Percentiles rank a stretch among this genome's conserved stretches.
Evolutionary conservation across 129 eudicot genomes (phyloP).

Genomic region (Saposhnikovia divaricata): DNA sequence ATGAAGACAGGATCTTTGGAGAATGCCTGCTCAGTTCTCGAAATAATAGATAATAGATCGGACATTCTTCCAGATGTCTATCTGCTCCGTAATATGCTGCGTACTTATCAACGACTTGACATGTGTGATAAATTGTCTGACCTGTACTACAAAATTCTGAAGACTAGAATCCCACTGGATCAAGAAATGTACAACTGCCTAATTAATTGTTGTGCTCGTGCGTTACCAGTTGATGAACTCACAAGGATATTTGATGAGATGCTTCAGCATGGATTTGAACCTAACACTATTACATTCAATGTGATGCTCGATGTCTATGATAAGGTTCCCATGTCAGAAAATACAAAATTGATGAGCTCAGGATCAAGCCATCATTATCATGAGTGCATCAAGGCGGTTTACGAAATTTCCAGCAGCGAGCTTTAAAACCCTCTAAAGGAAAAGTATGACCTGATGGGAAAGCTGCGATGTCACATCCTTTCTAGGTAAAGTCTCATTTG

Average conservation of each 20-base stretch:
- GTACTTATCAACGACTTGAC: slow-evolving; percentile 69
- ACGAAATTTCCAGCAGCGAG: too few relatives aligned
- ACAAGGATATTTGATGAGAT: slow-evolving; percentile 81
- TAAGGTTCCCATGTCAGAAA: too few relatives aligned
- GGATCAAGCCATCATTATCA: too few relatives aligned
- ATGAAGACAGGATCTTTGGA: slow-evolving; percentile 55
- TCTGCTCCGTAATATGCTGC: slow-evolving; percentile 79
- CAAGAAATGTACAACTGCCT: slow-evolving; percentile 91
- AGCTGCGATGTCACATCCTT: too few relatives aligned
- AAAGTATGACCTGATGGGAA: too few relatives aligned
- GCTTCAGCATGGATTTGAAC: slow-evolving; percentile 61
- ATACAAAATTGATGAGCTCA: too few relatives aligned
- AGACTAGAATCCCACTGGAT: slow-evolving; percentile 61
- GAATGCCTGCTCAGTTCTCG: slow-evolving; percentile 65
- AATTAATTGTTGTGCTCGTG: slow-evolving; percentile 92
- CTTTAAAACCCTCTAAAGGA: too few relatives aligned
- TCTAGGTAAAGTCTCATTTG: too few relatives aligned
- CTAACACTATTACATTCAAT: slow-evolving; percentile 59
- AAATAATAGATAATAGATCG: slow-evolving; percentile 50
- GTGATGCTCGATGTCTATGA: slow-evolving; percentile 82
- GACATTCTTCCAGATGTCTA: slow-evolving; percentile 67
- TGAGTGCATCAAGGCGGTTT: too few relatives aligned
- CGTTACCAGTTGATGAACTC: slow-evolving; percentile 85
- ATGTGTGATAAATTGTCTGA: slow-evolving; percentile 57
- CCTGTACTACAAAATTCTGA: slow-evolving; percentile 70